These are phyloP conservation scores for Phaseolus coccineus DNA, from an alignment of 331 rosid species.

Conservation along the genomic window DNA sequence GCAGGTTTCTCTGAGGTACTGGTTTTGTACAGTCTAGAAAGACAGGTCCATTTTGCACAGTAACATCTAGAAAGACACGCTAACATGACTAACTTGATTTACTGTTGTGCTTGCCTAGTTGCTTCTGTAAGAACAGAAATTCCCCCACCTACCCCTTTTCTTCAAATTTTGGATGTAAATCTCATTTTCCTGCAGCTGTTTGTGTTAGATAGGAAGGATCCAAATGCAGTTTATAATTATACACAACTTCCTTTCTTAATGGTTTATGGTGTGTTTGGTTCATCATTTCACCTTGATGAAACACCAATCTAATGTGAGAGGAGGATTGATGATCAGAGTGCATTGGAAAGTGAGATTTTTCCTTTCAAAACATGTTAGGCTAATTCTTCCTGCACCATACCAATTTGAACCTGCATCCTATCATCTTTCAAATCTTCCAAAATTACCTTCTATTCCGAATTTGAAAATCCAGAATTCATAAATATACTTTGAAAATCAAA, in stretches of 20 bases:
- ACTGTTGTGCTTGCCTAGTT: slow-evolving; percentile 50
- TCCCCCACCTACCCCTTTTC: neutral
- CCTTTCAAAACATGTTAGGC: neutral
- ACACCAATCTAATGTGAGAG: neutral
- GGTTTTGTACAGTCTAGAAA: slow-evolving; percentile 64
- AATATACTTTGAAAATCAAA: too few species aligned
- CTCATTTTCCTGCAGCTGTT: slow-evolving; percentile 39
- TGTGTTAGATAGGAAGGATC: slow-evolving; percentile 31
- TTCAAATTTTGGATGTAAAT: slow-evolving; percentile 33
- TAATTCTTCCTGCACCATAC: too few species aligned
- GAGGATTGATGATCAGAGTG: neutral
- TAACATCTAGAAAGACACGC: slow-evolving; percentile 7
- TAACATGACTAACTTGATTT: slow-evolving; percentile 39
- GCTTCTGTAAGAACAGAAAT: slow-evolving; percentile 48
- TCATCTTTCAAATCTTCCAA: too few species aligned
- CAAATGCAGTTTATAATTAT: slow-evolving; percentile 23
- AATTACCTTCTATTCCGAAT: too few species aligned
- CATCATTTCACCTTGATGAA: neutral
- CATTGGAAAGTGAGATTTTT: neutral
- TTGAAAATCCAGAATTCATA: too few species aligned
- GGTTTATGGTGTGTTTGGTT: neutral
- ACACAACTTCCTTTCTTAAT: neutral
- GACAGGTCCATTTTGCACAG: slow-evolving; percentile 44
- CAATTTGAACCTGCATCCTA: too few species aligned
- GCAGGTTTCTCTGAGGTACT: slow-evolving; percentile 41